Percentiles rank a stretch among this genome's conserved stretches.
Evolutionary conservation across 306 rosid genomes (phyloP).

Genomic region (Rosa lucieae): DNA sequence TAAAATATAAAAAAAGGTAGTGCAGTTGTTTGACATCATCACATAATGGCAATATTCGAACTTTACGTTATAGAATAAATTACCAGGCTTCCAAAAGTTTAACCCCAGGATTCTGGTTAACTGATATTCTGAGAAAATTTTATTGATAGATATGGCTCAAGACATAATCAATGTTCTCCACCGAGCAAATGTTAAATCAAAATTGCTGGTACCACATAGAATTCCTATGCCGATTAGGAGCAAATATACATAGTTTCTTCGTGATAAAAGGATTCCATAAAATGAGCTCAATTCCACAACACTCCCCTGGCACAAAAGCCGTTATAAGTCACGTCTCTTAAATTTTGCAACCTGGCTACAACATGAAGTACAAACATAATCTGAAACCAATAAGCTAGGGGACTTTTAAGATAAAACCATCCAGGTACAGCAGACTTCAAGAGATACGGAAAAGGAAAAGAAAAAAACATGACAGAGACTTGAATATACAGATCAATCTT

Average conservation of each 20-base stretch:
- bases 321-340: background rate
- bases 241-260: background rate
- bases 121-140: background rate
- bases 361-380: background rate
- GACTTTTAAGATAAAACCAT: background rate
- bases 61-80: too few species aligned
- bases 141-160: too few species aligned
- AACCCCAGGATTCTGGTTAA: background rate
- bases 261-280: background rate
- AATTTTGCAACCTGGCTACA: background rate
- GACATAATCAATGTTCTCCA: background rate
- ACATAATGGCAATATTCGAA: too few species aligned
- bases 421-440: background rate
- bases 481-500: slow-evolving; percentile 11
- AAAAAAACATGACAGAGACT: background rate
- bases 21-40: too few species aligned
- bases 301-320: background rate
- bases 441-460: background rate
- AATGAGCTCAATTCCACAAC: background rate
- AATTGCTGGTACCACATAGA: background rate
- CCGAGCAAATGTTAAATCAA: background rate
- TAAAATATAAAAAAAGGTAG: too few species aligned
- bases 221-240: background rate
- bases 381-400: background rate
- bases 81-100: background rate